Base-by-base conservation (phyloP, 208 protist genomes). In the Leishmania tropica region DNA sequence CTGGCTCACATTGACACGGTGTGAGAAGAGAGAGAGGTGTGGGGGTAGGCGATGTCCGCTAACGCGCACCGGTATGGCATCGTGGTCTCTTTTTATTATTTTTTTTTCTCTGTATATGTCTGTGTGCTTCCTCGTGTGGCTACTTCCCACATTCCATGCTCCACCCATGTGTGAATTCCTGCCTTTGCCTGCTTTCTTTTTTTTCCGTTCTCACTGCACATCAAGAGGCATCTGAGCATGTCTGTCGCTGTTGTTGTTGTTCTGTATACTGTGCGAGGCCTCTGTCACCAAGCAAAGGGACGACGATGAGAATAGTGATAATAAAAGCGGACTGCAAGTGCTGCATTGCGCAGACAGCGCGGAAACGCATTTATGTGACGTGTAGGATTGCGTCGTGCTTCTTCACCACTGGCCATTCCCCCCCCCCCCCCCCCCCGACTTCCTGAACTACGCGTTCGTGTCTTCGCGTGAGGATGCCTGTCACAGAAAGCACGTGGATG, bases 1-100 rank as follows among this genome's bases (percentile, higher is more conserved):
- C 77, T 85, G 53, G 77, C 82, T 21, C 77, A 74, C 21, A 68
- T 85, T 1, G 77, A 85, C 73, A 85, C 82, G 0, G 62, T 35
- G 11, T 85, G 77, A 76, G 6, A 24, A 56, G 45, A n/a, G 31
- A 72, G 45, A 40, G 62, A 2, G 1, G 51, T 17, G 48, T 10
- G n/a, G 5, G 75, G 56, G 42, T 35, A 45, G 56, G 53, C 13
- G 47, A 42, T 7, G 10, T n/a, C 28, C 28, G 10, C 10, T 35
- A 11, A 78, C 10, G 58, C 28, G 28, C 28, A 8, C 28, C 28
- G 15, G 4, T 5, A 15, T 19, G 13, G 4, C n/a, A 42, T 21
- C 8, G 5, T 40, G 19, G 24, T 74, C 8, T 35, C 13, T n/a
- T 28, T 53, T n/a, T 35, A 0, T 37, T 8, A 21, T 28, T 35